These are phyloP conservation scores for Drechmeria coniospora DNA, from an alignment of 2,329 filamentous ascomycete species.

Conservation along the genomic window DNA sequence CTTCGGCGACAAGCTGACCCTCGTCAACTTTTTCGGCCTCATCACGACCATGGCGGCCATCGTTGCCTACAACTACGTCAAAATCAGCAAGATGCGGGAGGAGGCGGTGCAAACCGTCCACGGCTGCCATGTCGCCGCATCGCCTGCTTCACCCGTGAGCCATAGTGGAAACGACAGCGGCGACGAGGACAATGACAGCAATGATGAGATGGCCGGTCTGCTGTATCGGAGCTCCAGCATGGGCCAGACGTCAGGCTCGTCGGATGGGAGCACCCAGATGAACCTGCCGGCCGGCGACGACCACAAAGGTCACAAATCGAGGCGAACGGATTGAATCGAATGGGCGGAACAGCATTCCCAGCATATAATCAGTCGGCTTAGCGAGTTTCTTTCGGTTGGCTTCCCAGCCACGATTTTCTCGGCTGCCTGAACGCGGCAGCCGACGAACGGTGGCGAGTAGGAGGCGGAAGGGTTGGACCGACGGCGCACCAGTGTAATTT, in stretches of 20 bases:
- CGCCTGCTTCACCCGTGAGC: conserved; percentile 18
- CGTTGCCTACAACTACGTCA: conserved; percentile 83
- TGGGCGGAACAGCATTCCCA: background rate
- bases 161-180: conserved; percentile 24
- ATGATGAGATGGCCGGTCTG: conserved; percentile 30
- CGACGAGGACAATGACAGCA: conserved; percentile 24
- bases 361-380: conserved; percentile 2
- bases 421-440: too few species aligned
- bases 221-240: conserved; percentile 23
- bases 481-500: too few species aligned
- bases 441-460: too few species aligned
- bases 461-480: too few species aligned
- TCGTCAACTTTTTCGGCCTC: conserved; percentile 75
- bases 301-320: conserved; percentile 1
- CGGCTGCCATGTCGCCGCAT: conserved; percentile 18
- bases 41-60: conserved; percentile 83
- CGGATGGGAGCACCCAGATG: conserved; percentile 25
- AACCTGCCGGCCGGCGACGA: conserved; percentile 9
- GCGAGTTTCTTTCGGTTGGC: conserved; percentile 7
- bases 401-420: too few species aligned
- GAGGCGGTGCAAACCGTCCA: conserved; percentile 48
- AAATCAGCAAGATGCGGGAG: conserved; percentile 74
- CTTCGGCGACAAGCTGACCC: conserved; percentile 76
- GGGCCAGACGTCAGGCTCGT: conserved; percentile 20
- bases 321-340: background rate